A percentile compares a stretch with the other conserved stretches of the same genome.
Evolutionary conservation across 345 rosid genomes (phyloP).

Genomic region (Noccaea caerulescens): DNA sequence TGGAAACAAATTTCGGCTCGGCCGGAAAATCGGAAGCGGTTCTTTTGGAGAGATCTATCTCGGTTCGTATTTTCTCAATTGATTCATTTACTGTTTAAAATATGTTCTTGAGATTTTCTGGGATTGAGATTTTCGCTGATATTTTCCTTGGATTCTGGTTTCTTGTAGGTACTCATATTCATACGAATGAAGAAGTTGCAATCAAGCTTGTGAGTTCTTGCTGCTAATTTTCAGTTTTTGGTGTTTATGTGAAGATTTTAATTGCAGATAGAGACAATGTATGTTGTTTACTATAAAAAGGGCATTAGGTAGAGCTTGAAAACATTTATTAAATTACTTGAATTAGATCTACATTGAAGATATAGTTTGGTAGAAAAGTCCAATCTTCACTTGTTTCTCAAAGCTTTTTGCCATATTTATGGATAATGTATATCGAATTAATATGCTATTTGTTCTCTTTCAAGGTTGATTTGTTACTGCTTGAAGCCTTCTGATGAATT

Average conservation of each 20-base stretch:
- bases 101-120: conserved; percentile 8
- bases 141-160: conserved; percentile 15
- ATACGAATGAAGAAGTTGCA: conserved; percentile 93
- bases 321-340: conserved; percentile 32
- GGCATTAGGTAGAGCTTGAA: not conserved
- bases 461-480: conserved; percentile 1
- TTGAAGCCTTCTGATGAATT: conserved; percentile 10
- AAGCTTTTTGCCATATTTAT: not conserved
- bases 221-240: not conserved
- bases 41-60: conserved; percentile 98
- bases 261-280: conserved; percentile 27
- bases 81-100: not conserved
- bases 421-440: conserved; percentile 1
- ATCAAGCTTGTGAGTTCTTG: conserved; percentile 85
- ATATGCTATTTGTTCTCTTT: not conserved
- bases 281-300: conserved; percentile 9
- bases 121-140: not conserved
- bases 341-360: conserved; percentile 8
- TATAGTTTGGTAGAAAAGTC: conserved; percentile 2
- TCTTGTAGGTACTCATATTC: conserved; percentile 71
- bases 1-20: conserved; percentile 87
- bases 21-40: conserved; percentile 96
- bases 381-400: not conserved
- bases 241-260: not conserved
- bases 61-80: conserved; percentile 52